A percentile compares a stretch with the other conserved stretches of the same genome.
Evolutionary conservation across 768 basidiomycete genomes (phyloP).

Genomic region (Lanmaoa pseudosensibilis): DNA sequence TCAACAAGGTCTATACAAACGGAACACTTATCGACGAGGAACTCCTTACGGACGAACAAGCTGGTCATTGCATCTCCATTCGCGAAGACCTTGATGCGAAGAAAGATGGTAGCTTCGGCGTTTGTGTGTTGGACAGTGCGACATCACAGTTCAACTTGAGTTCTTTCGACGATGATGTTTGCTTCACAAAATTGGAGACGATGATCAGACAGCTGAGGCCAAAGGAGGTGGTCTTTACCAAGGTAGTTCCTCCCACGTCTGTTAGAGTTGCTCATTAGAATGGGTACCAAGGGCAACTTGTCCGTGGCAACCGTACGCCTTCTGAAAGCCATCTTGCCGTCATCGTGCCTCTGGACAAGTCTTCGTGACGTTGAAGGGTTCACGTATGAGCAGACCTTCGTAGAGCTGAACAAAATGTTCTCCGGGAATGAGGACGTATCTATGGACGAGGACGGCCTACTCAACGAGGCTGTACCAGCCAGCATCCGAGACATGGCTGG

Average conservation of each 20-base stretch:
- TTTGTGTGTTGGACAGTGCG: conserved; percentile 90
- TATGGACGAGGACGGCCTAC: conserved; percentile 44
- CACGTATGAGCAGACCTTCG: conserved; percentile 65
- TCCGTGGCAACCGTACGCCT: conserved; percentile 81
- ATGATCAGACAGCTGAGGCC: conserved; percentile 87
- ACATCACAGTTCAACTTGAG: conserved; percentile 95
- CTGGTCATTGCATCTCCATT: conserved; percentile 92
- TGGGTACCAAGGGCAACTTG: conserved; percentile 66
- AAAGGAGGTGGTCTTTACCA: conserved; percentile 88
- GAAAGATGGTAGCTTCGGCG: conserved; percentile 66
- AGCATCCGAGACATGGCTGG: conserved; percentile 73
- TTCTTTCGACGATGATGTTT: conserved; percentile 88
- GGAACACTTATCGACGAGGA: conserved; percentile 93
- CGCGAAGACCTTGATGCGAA: conserved; percentile 49
- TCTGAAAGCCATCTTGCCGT: conserved; percentile 77
- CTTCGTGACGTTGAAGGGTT: conserved; percentile 84
- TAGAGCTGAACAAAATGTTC: conserved; percentile 69
- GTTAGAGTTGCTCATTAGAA: background rate
- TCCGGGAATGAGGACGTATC: conserved; percentile 44
- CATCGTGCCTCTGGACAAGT: conserved; percentile 85
- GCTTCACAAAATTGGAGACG: conserved; percentile 90
- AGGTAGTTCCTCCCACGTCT: conserved; percentile 48
- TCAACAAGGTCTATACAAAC: conserved; percentile 95
- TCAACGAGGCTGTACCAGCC: conserved; percentile 52
- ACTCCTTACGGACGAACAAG: conserved; percentile 88